phyloP scores from a whole-genome alignment of 2,329 filamentous ascomycete genomes.

The Stenocarpella maydis region DNA sequence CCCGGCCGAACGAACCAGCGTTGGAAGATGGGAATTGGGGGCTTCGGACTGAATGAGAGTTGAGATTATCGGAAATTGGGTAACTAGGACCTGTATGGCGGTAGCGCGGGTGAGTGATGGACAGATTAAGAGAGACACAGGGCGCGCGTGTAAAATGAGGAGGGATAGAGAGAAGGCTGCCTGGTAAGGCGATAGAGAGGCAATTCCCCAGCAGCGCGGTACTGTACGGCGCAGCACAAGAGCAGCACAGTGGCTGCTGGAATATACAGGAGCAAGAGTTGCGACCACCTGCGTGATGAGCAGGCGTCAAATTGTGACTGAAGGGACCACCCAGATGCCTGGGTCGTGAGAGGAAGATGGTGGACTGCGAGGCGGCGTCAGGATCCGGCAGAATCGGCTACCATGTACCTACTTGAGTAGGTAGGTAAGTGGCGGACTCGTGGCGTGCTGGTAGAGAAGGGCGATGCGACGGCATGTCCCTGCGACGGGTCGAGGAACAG shows the following conservation, averaged over 20 bases:
- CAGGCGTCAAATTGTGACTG: neutral
- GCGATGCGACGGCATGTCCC: constrained; percentile 33
- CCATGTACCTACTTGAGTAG: neutral
- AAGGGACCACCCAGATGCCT: neutral
- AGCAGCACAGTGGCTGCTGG: neutral
- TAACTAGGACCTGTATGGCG: neutral
- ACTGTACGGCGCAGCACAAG: neutral
- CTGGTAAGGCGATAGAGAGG: neutral
- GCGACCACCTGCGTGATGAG: neutral
- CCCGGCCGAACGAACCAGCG: constrained; percentile 24
- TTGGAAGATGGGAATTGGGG: constrained; percentile 12
- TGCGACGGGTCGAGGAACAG: constrained; percentile 11
- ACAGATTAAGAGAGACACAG: neutral
- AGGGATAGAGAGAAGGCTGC: neutral
- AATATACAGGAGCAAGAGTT: constrained; percentile 6
- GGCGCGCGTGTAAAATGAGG: neutral
- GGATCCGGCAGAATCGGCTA: constrained; percentile 6
- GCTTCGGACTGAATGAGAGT: neutral
- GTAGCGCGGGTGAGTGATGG: neutral
- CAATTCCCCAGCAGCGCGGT: neutral
- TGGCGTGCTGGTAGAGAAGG: constrained; percentile 19
- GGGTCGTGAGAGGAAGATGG: constrained; percentile 4
- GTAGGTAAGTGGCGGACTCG: constrained; percentile 1
- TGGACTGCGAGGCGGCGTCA: constrained; percentile 11
- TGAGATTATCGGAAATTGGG: constrained; percentile 4